Evolutionary conservation across 1,284 basidiomycete genomes (phyloP), one percentile per base, ranked within the genome.

Genomic region (Somion occarium): DNA sequence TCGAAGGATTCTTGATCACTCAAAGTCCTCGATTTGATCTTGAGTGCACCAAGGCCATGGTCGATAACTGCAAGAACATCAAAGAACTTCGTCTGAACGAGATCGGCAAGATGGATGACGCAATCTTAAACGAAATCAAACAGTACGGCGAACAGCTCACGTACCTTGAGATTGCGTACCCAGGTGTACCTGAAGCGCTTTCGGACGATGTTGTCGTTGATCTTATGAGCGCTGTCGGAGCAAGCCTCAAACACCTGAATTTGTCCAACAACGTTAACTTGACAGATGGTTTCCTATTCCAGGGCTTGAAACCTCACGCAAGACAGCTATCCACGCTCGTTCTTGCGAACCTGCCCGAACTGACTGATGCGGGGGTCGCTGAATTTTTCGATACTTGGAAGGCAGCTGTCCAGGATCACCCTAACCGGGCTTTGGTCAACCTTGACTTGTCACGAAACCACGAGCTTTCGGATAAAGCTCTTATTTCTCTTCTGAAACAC

Each of bases 11-110:
- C 68, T 74, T 88, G 44, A 85, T 98, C 56, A 88, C 80, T 0
- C 91, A 93, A 64, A 91, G 88, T 55, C 93, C 94, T 2, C 83
- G 94, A 5, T 95, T 99, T 66, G 86, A 96, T 64, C 62, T 85
- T 1, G 78, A 80, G 7, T 91, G 88, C 61, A 71, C 91, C 51
- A 63, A 79, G 23, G 66, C 78, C 2, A 78, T 98, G 38, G 80
- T 86, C 15, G 60, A 75, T 23, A 67, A 75, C 49, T 93, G 89
- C 57, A 74, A 78, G 1, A 69, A 71, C 18, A 69, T 99, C 18
- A 75, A 69, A 5, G 82, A 86, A 51, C 78, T 99, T 1, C 79
- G 88, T 1, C 73, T 99, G 30, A 81, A 83, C 49, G 91, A 97
- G 62, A 72, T 98, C 30, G 93, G 89, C 5, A 73, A 82, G 58